phyloP scores from a whole-genome alignment of 345 rosid species.

The Dipteronia dyeriana region DNA sequence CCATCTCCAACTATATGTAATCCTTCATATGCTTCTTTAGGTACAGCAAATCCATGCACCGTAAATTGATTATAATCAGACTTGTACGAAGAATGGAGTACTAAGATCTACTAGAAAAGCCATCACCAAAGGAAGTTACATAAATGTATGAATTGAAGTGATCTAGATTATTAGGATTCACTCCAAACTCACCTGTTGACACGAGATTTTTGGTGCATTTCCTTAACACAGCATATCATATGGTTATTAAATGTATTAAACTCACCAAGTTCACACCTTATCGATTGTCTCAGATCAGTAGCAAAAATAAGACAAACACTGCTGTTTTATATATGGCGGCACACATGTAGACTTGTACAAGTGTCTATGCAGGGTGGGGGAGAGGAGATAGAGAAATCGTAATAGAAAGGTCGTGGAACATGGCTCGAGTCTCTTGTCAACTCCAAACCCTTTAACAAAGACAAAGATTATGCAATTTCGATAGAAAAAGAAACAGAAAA shows the following conservation, averaged over 20 bases:
- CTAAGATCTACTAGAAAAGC: constrained; percentile 7
- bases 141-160: no score
- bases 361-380: not conserved
- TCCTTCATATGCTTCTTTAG: constrained; percentile 33
- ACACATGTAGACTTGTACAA: not conserved
- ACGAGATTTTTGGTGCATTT: not conserved
- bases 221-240: not conserved
- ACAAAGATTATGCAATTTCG: no score
- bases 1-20: no score
- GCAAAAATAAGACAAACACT: not conserved
- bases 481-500: no score
- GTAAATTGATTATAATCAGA: not conserved
- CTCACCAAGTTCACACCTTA: not conserved
- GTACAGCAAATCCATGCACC: constrained; percentile 57
- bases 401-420: no score
- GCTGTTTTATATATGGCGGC: not conserved
- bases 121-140: not conserved
- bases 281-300: not conserved
- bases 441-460: no score
- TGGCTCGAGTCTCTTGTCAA: no score
- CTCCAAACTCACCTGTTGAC: not conserved
- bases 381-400: not conserved
- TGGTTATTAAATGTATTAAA: not conserved
- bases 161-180: not conserved
- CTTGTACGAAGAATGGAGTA: constrained; percentile 6